Conservation (phyloP, 495 filamentous ascomycete genomes). For the Talaromyces ruber region DNA sequence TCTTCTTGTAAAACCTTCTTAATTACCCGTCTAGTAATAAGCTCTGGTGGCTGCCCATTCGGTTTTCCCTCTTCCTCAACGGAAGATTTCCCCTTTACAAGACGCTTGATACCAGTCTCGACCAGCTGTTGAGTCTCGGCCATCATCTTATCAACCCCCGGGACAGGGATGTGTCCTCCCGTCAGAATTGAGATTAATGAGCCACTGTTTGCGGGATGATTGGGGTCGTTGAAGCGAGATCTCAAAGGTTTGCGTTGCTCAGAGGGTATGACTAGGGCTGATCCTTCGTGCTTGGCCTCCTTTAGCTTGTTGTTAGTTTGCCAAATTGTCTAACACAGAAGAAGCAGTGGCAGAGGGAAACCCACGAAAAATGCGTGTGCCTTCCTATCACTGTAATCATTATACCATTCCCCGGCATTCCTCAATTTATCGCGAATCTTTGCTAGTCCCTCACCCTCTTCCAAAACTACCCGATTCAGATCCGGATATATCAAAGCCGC, state of each 20-base stretch:
- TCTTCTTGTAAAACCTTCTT: conserved; percentile 17
- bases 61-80: background rate
- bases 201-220: conserved; percentile 36
- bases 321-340: background rate
- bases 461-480: conserved; percentile 31
- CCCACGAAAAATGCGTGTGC: conserved; percentile 53
- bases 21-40: background rate
- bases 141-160: background rate
- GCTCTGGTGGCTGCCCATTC: background rate
- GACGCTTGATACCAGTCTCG: background rate
- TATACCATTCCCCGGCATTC: background rate
- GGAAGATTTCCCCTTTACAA: background rate
- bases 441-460: conserved; percentile 13
- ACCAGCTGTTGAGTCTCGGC: background rate
- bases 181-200: conserved; percentile 8
- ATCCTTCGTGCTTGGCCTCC: conserved; percentile 17
- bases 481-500: conserved; percentile 48
- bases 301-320: conserved; percentile 1
- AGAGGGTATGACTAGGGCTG: background rate
- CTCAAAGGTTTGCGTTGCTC: conserved; percentile 19
- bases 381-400: conserved; percentile 43
- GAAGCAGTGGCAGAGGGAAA: conserved; percentile 9
- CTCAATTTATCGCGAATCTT: conserved; percentile 10
- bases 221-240: conserved; percentile 47
- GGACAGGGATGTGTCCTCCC: conserved; percentile 3